Conservation (phyloP, 805 yeast genomes). For the Zygoascus tannicola region DNA sequence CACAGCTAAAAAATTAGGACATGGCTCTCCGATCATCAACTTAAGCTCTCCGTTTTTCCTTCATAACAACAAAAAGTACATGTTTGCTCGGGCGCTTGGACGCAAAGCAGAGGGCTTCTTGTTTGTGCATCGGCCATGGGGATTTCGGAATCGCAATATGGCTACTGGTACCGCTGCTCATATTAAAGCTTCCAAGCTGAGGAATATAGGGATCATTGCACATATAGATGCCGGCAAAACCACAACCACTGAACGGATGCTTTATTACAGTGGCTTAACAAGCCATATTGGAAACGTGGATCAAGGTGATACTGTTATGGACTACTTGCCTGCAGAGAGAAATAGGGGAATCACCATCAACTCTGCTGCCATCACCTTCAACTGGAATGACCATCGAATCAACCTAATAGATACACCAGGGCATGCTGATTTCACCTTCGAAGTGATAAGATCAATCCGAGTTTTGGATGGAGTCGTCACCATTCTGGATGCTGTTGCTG, state of each 20-base stretch:
- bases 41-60: too few relatives aligned
- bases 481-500: slow-evolving; percentile 90
- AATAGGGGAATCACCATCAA: slow-evolving; percentile 93
- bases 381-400: slow-evolving; percentile 70
- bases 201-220: slow-evolving; percentile 96
- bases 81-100: too few relatives aligned
- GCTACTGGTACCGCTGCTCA: too few relatives aligned
- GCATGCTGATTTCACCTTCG: slow-evolving; percentile 95
- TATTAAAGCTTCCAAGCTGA: slow-evolving; percentile 13
- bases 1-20: too few relatives aligned
- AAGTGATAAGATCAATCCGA: slow-evolving; percentile 79
- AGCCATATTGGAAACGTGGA: slow-evolving; percentile 82
- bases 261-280: slow-evolving; percentile 80
- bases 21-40: too few relatives aligned
- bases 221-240: slow-evolving; percentile 99
- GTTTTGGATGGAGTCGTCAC: slow-evolving; percentile 94
- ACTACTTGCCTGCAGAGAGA: slow-evolving; percentile 80
- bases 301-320: slow-evolving; percentile 94
- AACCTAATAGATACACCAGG: slow-evolving; percentile 97
- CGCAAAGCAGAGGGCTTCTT: too few relatives aligned
- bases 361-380: slow-evolving; percentile 87
- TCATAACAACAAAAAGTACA: too few relatives aligned
- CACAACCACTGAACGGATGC: slow-evolving; percentile 92
- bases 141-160: too few relatives aligned
- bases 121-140: too few relatives aligned